phyloP scores from a whole-genome alignment of 768 basidiomycete genomes.

The Neoboletus magnificus region DNA sequence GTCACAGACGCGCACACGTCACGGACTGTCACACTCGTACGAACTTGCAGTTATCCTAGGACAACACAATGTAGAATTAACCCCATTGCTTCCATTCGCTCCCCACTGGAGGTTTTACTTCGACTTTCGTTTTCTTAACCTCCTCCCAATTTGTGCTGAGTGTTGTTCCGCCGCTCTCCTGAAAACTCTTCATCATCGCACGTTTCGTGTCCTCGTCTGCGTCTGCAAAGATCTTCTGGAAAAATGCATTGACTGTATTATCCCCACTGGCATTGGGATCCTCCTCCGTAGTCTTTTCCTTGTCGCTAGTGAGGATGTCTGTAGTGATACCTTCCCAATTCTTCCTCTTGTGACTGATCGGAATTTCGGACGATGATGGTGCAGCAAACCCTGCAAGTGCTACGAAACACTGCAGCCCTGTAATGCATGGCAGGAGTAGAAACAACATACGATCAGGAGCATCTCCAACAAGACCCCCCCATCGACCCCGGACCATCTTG shows the following conservation, averaged over 20 bases:
- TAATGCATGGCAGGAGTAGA: not conserved
- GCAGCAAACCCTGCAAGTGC: slow-evolving; percentile 25
- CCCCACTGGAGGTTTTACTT: slow-evolving; percentile 81
- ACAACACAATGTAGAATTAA: slow-evolving; percentile 19
- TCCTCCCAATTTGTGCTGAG: slow-evolving; percentile 96
- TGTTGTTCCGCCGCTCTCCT: slow-evolving; percentile 92
- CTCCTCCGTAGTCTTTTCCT: slow-evolving; percentile 64
- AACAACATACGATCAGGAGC: slow-evolving; percentile 63
- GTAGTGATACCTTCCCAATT: slow-evolving; percentile 90
- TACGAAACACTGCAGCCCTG: not conserved
- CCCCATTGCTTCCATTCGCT: slow-evolving; percentile 83
- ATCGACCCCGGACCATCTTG: slow-evolving; percentile 66
- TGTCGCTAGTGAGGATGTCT: slow-evolving; percentile 62
- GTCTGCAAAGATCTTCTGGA: slow-evolving; percentile 87
- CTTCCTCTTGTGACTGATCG: slow-evolving; percentile 49
- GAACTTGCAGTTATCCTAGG: not conserved
- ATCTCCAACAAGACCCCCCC: slow-evolving; percentile 76
- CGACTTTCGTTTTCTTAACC: slow-evolving; percentile 64
- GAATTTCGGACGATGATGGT: slow-evolving; percentile 31
- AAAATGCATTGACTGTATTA: slow-evolving; percentile 79
- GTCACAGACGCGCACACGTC: too few species aligned
- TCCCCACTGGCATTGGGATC: slow-evolving; percentile 93
- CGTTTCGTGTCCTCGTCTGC: slow-evolving; percentile 88
- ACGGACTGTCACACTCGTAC: not conserved
- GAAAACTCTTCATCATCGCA: slow-evolving; percentile 98